Conservation (phyloP, 805 yeast species). For the Candida rishiriensis region DNA sequence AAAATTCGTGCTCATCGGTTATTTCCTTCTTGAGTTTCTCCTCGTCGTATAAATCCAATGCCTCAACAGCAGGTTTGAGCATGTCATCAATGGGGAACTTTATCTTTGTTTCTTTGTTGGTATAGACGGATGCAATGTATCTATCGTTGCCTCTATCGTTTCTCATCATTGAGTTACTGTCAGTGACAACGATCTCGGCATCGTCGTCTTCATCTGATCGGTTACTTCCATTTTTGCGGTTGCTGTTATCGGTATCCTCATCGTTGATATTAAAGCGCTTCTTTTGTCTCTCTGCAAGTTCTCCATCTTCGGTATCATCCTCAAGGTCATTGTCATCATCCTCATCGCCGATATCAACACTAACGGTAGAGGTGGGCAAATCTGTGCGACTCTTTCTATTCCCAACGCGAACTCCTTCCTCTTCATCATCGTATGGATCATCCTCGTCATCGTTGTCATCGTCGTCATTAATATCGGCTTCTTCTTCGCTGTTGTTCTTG, state of each 20-base stretch:
- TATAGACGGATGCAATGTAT: constrained; percentile 43
- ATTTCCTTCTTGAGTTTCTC: constrained; percentile 52
- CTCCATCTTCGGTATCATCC: constrained; percentile 13
- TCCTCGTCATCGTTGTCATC: constrained; percentile 3
- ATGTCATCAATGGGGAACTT: constrained; percentile 20
- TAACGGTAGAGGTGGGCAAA: too few relatives aligned
- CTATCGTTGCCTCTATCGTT: constrained; percentile 24
- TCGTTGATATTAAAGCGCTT: constrained; percentile 4
- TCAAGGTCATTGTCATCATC: constrained; percentile 7
- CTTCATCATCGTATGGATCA: background rate
- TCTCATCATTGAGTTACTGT: background rate
- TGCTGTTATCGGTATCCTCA: constrained; percentile 3
- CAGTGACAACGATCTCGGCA: too few relatives aligned
- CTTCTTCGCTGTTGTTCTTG: constrained; percentile 1
- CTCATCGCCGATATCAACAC: background rate
- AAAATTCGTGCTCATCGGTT: constrained; percentile 57
- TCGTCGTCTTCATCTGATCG: background rate
- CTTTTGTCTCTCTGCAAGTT: constrained; percentile 1
- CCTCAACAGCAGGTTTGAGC: constrained; percentile 16
- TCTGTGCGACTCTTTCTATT: constrained; percentile 1
- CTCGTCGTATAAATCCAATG: constrained; percentile 28
- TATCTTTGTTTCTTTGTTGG: constrained; percentile 4
- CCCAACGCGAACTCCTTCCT: background rate
- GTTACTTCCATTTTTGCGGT: constrained; percentile 1
- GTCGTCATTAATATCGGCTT: constrained; percentile 6